Percentiles rank a stretch among this genome's conserved stretches.
phyloP scores from a whole-genome alignment of 2,329 filamentous ascomycete species.

The Penicillium paneum region DNA sequence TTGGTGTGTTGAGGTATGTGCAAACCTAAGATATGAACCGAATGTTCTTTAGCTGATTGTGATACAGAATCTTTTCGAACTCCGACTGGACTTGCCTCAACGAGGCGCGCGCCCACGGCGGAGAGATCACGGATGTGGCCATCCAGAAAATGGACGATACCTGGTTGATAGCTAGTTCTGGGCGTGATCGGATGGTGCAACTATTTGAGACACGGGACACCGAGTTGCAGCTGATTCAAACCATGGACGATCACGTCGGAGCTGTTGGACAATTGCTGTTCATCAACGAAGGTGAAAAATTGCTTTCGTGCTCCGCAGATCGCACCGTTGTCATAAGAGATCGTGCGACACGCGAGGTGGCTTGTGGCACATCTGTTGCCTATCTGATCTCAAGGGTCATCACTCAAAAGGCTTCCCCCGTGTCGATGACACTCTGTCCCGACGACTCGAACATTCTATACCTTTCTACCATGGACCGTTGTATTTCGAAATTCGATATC shows the following conservation, averaged over 20 bases:
- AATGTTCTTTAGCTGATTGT: slow-evolving; percentile 15
- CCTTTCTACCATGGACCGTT: slow-evolving; percentile 61
- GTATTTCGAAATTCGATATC: slow-evolving; percentile 59
- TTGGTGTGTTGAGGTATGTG: slow-evolving; percentile 68
- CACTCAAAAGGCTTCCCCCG: slow-evolving; percentile 78
- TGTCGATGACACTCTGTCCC: slow-evolving; percentile 72
- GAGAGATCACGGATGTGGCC: slow-evolving; percentile 78
- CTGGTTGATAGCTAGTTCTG: slow-evolving; percentile 74
- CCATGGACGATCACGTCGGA: slow-evolving; percentile 84
- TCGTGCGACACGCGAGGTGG: slow-evolving; percentile 62
- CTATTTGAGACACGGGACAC: slow-evolving; percentile 66
- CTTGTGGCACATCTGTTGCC: slow-evolving; percentile 59
- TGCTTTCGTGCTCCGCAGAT: slow-evolving; percentile 86
- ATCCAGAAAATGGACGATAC: slow-evolving; percentile 62
- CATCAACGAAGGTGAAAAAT: slow-evolving; percentile 63
- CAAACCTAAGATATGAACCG: neutral
- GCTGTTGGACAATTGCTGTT: slow-evolving; percentile 78
- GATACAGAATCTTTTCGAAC: slow-evolving; percentile 34
- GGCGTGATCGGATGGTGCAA: slow-evolving; percentile 87
- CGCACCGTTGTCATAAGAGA: slow-evolving; percentile 82
- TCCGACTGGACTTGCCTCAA: slow-evolving; percentile 60
- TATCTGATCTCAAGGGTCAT: slow-evolving; percentile 76
- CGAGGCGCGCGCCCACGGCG: slow-evolving; percentile 79
- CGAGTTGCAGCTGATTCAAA: slow-evolving; percentile 77
- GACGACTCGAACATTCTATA: slow-evolving; percentile 57